Base-by-base conservation (phyloP, 202 grass and related monocot species). In the Bolboschoenoplectus hybrid region DNA sequence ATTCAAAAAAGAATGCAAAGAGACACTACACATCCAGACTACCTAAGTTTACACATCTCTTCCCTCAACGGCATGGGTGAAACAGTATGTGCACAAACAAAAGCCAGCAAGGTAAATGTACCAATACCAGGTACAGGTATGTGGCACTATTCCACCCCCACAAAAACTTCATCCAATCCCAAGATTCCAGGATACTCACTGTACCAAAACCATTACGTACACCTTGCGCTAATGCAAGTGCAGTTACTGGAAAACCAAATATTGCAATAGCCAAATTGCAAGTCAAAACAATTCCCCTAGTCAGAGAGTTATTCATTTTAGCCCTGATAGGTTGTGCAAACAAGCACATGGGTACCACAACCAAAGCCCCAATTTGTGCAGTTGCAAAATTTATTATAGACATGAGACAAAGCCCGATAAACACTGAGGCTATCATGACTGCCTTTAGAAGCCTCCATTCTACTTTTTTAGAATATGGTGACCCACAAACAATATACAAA, bases 81-180 rank as follows among this genome's bases (percentile, higher is more conserved):
- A 98, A 67, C 57, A 98, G 81, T 58, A 98, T 88, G 86, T 92
- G 90, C 50, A 94, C 61, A 87, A 90, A 98, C 20, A 91, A 49
- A 86, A 94, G 82, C 96, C 96, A 98, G 75, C 93, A 98, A 47
- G 96, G 96, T 62, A 98, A 91, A 89, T 98, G 93, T n/a, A 94
- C 87, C 74, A 89, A 87, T 51, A 92, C 60, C 35, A 98, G 39
- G 39, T 98, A 98, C 44, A 98, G 78, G 88, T 95, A 98, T 0
- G 91, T 98, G 2, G 90, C 93, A 47, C 96, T 98, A 62, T 94
- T 98, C 96, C 96, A 95, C 81, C 81, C 83, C 96, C 93, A 98
- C 84, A 98, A 74, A 77, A 91, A 91, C 51, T 95, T 88, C 87
- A 95, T 92, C 82, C 87, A 94, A 67, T 86, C 85, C 93, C 96